phyloP scores from a whole-genome alignment of 2,329 filamentous ascomycete genomes.

The Pseudogymnoascus sp. region DNA sequence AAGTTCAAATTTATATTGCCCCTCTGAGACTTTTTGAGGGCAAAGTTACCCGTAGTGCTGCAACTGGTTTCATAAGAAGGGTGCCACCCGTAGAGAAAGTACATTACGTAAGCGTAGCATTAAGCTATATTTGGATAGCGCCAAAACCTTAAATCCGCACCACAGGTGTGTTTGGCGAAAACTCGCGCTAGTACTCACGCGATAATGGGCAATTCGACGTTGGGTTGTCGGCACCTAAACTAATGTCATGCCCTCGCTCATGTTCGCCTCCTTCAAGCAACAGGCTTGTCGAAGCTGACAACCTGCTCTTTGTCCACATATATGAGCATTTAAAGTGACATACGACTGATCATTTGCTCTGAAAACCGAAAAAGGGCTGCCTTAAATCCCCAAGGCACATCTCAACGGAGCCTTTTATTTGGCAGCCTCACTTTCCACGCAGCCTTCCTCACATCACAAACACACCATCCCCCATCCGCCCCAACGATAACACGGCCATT shows the following conservation, averaged over 20 bases:
- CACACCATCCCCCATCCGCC: not conserved
- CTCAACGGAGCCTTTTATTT: not conserved
- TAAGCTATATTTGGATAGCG: slow-evolving; percentile 2
- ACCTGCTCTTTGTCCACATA: not conserved
- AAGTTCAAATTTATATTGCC: not conserved
- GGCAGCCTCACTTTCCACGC: slow-evolving; percentile 6
- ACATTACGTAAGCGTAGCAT: not conserved
- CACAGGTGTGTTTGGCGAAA: slow-evolving; percentile 1
- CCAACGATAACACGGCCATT: slow-evolving; percentile 1
- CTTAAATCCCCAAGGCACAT: not conserved
- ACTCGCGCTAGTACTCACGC: slow-evolving; percentile 2
- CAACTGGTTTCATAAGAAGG: not conserved
- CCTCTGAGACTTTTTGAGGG: not conserved
- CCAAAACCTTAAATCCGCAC: slow-evolving; percentile 3
- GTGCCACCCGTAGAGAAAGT: not conserved
- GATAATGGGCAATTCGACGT: slow-evolving; percentile 8
- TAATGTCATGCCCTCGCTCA: not conserved
- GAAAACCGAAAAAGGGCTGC: not conserved
- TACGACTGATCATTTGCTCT: not conserved
- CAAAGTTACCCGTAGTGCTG: not conserved
- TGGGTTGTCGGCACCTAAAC: slow-evolving; percentile 2
- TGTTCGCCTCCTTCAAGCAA: slow-evolving; percentile 7
- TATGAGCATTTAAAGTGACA: not conserved
- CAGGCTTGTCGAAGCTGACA: slow-evolving; percentile 1
- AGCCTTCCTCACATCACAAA: not conserved